Conservation (phyloP, 2,329 filamentous ascomycete species). For the Helotiales sp. region DNA sequence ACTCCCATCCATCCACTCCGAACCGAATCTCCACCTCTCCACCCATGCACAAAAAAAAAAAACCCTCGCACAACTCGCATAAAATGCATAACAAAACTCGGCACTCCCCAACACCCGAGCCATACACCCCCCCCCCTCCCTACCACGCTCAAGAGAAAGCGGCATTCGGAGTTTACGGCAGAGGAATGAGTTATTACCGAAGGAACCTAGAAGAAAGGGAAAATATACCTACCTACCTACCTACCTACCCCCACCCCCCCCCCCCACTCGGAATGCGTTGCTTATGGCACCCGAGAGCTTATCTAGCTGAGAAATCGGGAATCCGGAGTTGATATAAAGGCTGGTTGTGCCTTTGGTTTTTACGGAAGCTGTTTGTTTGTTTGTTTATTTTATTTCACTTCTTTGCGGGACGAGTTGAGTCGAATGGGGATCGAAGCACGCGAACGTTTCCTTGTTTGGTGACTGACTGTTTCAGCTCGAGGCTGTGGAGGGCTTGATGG, state of each 20-base stretch:
- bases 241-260: no score
- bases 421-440: no score
- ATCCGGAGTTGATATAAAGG: not conserved
- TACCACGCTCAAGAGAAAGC: not conserved
- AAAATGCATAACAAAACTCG: not conserved
- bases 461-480: not conserved
- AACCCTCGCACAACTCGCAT: not conserved
- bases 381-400: not conserved
- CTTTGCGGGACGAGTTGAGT: no score
- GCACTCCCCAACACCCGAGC: not conserved
- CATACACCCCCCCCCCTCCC: no score
- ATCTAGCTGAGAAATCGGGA: constrained; percentile 5
- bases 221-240: not conserved
- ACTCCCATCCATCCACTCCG: no score
- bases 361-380: not conserved
- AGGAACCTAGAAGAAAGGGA: no score
- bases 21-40: not conserved
- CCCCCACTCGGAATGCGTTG: constrained; percentile 6
- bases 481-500: no score
- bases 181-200: no score
- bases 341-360: not conserved
- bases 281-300: constrained; percentile 1
- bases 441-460: no score
- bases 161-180: not conserved
- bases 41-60: not conserved